Evolutionary conservation across 2,329 filamentous ascomycete genomes (phyloP), one percentile per base, ranked within the genome.

Genomic region (Coniochaeta sp.): DNA sequence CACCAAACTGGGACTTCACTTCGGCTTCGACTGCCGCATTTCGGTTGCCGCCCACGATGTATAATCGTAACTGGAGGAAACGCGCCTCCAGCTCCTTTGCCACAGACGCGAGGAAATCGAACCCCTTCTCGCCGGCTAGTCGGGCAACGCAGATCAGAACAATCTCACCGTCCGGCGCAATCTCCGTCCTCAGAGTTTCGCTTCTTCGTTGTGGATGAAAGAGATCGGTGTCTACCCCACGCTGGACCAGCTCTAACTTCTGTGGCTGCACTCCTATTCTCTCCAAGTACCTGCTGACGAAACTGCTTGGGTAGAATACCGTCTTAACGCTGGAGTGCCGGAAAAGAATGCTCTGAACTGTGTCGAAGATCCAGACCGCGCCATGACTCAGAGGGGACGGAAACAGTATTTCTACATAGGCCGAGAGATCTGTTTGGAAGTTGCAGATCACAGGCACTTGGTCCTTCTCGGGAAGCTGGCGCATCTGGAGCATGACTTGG

Each of bases 361-460:
- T 73, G 17, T 81, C 79, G 60, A 89, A 83, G 12, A 87, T 76
- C 70, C 81, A 85, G 55, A 86, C 84, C 5, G 85, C 86, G 60
- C 87, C 78, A 12, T 73, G 73, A 65, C 84, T 84, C 19, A 90
- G 75, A 0, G 84, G 85, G 1, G 77, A 74, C 0, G 87, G 85
- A 62, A 90, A 88, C n/a, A 90, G 75, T 58, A 90, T 88, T 57
- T 82, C 79, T 67, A 85, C 87, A 69, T 90, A 90, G 1, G 86
- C 86, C 0, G 85, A 83, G 11, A 90, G 74, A 68, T 90, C 87
- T 1, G 87, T 90, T 71, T 90, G 87, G 64, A 89, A 90, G 70
- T 89, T 90, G 69, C 87, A 81, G 50, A 89, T 77, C 1, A 88
- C 76, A 2, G 82, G 82, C 1, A 86, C 80, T 47, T 85, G 84